Evolutionary conservation across 1,284 basidiomycete genomes (phyloP), one percentile per base, ranked within the genome.

Genomic region (Fomes fomentarius): DNA sequence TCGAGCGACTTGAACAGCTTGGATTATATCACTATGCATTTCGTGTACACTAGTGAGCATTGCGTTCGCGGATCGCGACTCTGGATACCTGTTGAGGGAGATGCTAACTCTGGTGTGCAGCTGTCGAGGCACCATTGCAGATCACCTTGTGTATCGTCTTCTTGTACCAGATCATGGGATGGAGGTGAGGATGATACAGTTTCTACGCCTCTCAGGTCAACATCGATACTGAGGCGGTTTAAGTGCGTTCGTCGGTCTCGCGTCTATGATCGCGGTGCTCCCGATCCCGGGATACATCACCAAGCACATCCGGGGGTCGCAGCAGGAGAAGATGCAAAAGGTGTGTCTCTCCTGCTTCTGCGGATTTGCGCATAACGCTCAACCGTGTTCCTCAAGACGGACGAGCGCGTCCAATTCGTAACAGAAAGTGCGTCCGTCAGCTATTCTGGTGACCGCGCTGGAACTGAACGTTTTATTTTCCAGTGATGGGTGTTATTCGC

Each of bases 171-270:
- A 66, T 82, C 12, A 70, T 82, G 6, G 80, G 79, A 15, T 80
- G 76, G 76, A 78, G 70, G 71, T 76, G 37, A 53, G 53, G 53
- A 1, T 6, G 28, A 7, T 30, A 30, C 22, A 30, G 9, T n/a
- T 5, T 26, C 6, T 34, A 9, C 6, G 4, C 33, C 10, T 24
- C 21, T 1, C 1, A 14, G 11, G 11, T 1, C n/a, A 37, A 7
- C 14, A 30, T 2, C 28, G 4, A 19, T 33, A 17, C 1, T 14
- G 24, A 25, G 7, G 12, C 4, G 1, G 1, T 28, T 42, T 38
- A 66, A 60, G 78, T 56, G 73, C 80, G 1, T 71, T 82, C 40
- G 70, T 82, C 31, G 82, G 87, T 5, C 73, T 89, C 61, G 72
- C 68, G 0, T 68, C 73, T 10, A 85, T 89, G 66, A 40, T 83